Base-by-base conservation (phyloP, 2,329 filamentous ascomycete genomes). In the Claviceps maximensis region DNA sequence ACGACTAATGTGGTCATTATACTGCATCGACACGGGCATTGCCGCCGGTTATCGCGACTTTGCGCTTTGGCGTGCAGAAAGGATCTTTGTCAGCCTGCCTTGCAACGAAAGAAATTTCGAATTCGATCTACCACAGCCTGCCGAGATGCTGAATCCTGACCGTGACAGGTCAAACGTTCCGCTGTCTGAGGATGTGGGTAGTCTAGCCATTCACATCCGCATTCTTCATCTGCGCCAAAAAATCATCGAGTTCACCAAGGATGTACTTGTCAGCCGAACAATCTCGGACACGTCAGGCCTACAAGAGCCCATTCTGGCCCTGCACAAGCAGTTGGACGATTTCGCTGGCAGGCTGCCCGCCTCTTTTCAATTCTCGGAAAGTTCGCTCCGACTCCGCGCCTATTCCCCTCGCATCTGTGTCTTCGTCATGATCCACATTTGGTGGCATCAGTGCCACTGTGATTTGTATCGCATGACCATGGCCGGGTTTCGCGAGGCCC, bases 381-480 rank as follows among this genome's bases (percentile, higher is more conserved):
- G 70, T 56, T 80, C 79, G 31, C 66, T 80, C 4, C 71, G 76
- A 15, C 66, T 80, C 25, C 73, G 78, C 6, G 75, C 76, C 2
- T 80, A 80, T 58, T 80, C 78, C 1, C 74, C 77, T 2, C 69
- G 78, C 3, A 70, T 81, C 5, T 78, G 76, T 55, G 75, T 78
- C 44, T 80, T 77, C 54, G 67, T 80, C 59, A 80, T 79, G 76
- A 80, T 79, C 10, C 77, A 80, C 56, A 69, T 80, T 9, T 78
- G 74, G 75, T 80, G 76, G 76, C 69, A 75, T 29, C 77, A 80
- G 56, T 80, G 77, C 54, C 72, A 80, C 58, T 76, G 76, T 57
- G 77, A 80, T 58, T 66, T 80, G 2, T 80, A 78, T 56, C 74
- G 77, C 1, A 67, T 79, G 7, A 75, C 72, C 2, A 67, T 80